phyloP scores from a whole-genome alignment of 1,284 basidiomycete genomes.

The Xerocomus amazonicus region DNA sequence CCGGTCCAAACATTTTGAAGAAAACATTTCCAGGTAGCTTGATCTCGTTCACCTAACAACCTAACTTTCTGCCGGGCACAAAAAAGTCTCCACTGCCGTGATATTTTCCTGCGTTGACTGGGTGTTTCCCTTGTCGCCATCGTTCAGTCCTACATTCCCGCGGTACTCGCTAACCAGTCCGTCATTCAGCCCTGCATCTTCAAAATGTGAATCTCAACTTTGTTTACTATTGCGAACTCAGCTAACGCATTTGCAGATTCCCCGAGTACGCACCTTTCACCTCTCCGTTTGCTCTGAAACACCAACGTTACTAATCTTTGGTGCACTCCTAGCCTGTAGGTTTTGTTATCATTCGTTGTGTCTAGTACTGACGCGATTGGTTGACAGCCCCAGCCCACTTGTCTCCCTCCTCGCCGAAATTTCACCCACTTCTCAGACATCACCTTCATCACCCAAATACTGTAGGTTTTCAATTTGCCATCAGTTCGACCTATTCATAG shows the following conservation, averaged over 20 bases:
- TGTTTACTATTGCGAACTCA: not conserved
- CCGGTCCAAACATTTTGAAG: not conserved
- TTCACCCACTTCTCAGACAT: slow-evolving; percentile 79
- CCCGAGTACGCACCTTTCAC: slow-evolving; percentile 55
- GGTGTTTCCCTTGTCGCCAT: slow-evolving; percentile 49
- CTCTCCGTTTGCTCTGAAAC: slow-evolving; percentile 9
- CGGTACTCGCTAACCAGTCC: slow-evolving; percentile 84
- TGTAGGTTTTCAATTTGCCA: slow-evolving; percentile 48
- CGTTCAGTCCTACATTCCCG: slow-evolving; percentile 83
- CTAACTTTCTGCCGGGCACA: not conserved
- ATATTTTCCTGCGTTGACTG: not conserved
- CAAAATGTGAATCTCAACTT: slow-evolving; percentile 53
- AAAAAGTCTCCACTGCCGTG: not conserved
- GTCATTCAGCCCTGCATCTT: slow-evolving; percentile 83
- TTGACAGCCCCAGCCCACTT: slow-evolving; percentile 63
- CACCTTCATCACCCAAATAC: slow-evolving; percentile 85
- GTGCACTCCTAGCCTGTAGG: slow-evolving; percentile 52
- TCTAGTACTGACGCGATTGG: slow-evolving; percentile 9
- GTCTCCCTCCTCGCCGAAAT: slow-evolving; percentile 82
- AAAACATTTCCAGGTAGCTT: not conserved
- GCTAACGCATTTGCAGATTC: slow-evolving; percentile 54
- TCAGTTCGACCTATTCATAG: slow-evolving; percentile 36
- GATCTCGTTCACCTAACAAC: not conserved
- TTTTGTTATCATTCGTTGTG: slow-evolving; percentile 12
- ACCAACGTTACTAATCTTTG: slow-evolving; percentile 18